phyloP scores from a whole-genome alignment of 2,329 filamentous ascomycete species.

The Cordyceps fumosorosea region DNA sequence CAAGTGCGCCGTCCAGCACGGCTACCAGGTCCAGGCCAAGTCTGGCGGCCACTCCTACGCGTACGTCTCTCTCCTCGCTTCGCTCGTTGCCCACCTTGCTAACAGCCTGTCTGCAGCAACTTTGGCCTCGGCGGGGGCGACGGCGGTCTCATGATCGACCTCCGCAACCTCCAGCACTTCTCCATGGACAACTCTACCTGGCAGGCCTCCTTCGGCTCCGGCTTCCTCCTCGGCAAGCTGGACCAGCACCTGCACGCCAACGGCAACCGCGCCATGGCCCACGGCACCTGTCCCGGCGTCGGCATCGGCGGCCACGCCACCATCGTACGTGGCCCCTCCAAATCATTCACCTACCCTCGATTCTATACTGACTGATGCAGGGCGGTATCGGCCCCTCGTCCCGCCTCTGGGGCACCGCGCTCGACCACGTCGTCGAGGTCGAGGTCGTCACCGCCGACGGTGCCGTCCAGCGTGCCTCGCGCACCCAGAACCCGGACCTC shows the following conservation, averaged over 20 bases:
- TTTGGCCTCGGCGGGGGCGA: conserved; percentile 42
- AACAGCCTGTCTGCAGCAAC: conserved; percentile 23
- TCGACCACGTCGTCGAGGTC: conserved; percentile 49
- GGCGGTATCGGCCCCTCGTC: conserved; percentile 53
- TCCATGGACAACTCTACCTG: conserved; percentile 45
- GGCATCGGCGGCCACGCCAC: conserved; percentile 54
- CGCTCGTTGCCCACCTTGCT: neutral
- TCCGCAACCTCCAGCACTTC: conserved; percentile 47
- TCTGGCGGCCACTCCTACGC: conserved; percentile 61
- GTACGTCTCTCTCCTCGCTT: conserved; percentile 27
- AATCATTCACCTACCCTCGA: neutral
- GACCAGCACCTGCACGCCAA: conserved; percentile 42
- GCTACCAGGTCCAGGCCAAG: conserved; percentile 52
- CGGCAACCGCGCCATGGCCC: conserved; percentile 50
- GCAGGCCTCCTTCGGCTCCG: conserved; percentile 49
- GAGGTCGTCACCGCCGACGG: conserved; percentile 53
- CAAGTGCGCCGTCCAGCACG: conserved; percentile 45
- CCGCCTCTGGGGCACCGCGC: conserved; percentile 50
- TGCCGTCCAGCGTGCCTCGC: conserved; percentile 40
- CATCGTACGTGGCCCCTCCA: conserved; percentile 33
- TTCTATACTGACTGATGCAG: too few relatives aligned
- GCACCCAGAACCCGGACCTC: conserved; percentile 43
- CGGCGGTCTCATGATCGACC: conserved; percentile 47
- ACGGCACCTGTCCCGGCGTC: conserved; percentile 53
- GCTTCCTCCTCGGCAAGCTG: conserved; percentile 45